A percentile compares a stretch with the other conserved stretches of the same genome.
phyloP scores from a whole-genome alignment of 2,329 filamentous ascomycete genomes.

The Seiridium unicorne region DNA sequence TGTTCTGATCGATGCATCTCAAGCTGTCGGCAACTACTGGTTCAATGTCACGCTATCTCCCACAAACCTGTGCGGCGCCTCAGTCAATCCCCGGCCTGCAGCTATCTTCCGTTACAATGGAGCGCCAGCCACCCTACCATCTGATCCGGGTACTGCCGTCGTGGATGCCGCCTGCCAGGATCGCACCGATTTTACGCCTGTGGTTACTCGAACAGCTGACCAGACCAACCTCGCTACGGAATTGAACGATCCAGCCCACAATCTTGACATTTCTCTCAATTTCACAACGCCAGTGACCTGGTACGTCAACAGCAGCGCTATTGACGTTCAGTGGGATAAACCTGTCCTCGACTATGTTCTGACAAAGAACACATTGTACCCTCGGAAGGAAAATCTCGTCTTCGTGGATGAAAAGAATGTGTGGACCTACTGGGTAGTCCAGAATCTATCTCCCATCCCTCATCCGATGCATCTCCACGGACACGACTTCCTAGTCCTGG shows the following conservation, averaged over 20 bases:
- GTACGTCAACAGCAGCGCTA: constrained; percentile 10
- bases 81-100: constrained; percentile 30
- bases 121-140: constrained; percentile 25
- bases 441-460: constrained; percentile 14
- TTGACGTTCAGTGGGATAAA: constrained; percentile 26
- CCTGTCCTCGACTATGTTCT: constrained; percentile 25
- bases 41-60: constrained; percentile 31
- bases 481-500: constrained; percentile 30
- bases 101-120: constrained; percentile 37
- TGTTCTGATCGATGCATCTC: constrained; percentile 43
- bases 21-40: constrained; percentile 36
- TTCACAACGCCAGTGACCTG: constrained; percentile 8
- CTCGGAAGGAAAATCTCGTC: constrained; percentile 12
- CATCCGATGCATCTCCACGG: constrained; percentile 28
- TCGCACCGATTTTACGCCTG: constrained; percentile 15
- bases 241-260: neutral
- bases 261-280: constrained; percentile 4
- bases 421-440: constrained; percentile 22
- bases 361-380: constrained; percentile 15
- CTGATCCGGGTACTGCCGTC: constrained; percentile 21
- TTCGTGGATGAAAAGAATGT: constrained; percentile 14
- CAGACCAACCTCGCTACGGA: constrained; percentile 19
- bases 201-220: constrained; percentile 24
- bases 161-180: constrained; percentile 17
- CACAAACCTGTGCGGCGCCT: constrained; percentile 25